Evolutionary conservation across 768 basidiomycete species (phyloP).

Genomic region (Lepiota brunneoincarnata): DNA sequence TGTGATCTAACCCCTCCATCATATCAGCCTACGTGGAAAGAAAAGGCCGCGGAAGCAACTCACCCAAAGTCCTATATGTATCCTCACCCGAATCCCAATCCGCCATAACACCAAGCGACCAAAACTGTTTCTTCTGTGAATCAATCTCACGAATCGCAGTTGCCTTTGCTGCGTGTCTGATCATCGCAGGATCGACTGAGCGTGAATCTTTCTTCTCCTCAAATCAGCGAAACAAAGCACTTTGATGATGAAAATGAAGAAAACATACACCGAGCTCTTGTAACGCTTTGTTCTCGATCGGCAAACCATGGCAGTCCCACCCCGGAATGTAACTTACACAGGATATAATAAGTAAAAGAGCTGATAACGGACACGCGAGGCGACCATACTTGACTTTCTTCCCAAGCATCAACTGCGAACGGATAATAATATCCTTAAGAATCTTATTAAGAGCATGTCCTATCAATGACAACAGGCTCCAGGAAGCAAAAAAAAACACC

Average conservation of each 20-base stretch:
- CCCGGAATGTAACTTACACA: constrained; percentile 81
- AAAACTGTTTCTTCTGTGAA: constrained; percentile 77
- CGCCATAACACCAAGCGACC: constrained; percentile 86
- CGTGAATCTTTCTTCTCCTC: constrained; percentile 52
- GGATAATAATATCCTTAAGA: constrained; percentile 92
- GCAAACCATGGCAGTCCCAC: constrained; percentile 98
- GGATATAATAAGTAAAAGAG: not conserved
- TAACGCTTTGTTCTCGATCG: constrained; percentile 94
- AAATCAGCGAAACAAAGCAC: constrained; percentile 8
- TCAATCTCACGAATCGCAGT: constrained; percentile 75
- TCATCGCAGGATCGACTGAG: constrained; percentile 48
- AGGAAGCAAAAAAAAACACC: not conserved
- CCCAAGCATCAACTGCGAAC: constrained; percentile 80
- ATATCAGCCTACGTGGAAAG: not conserved
- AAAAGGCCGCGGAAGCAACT: constrained; percentile 4
- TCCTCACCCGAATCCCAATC: constrained; percentile 66
- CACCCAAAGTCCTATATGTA: constrained; percentile 88
- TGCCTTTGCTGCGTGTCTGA: constrained; percentile 68
- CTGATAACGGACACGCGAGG: not conserved
- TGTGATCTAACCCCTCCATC: constrained; percentile 54
- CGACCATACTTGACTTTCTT: constrained; percentile 71
- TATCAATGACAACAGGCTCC: constrained; percentile 25
- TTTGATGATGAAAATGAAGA: not conserved
- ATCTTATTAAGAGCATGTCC: constrained; percentile 97
- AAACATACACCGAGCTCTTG: constrained; percentile 63